Base-by-base conservation (phyloP, 441 rosid species). In the Hura crepitans region DNA sequence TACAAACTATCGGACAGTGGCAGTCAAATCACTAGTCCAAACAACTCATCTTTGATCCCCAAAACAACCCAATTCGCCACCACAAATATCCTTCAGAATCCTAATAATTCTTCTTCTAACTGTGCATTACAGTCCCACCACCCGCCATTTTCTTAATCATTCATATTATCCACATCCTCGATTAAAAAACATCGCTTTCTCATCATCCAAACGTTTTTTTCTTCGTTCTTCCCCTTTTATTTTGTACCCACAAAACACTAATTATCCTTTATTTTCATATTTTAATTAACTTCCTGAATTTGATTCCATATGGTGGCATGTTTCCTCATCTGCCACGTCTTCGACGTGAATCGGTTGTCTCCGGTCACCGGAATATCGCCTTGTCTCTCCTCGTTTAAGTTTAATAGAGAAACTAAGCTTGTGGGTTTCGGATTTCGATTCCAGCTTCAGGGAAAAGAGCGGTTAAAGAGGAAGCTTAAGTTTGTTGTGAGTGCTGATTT, bases 401-500 rank as follows among this genome's bases (percentile, higher is more conserved):
- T 77, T 17, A 62, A 18, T 47, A 43, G 70, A 18, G 80, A 61
- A 15, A 60, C 65, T 75, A 79, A 69, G 66, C 31, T 67, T 0
- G 9, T 61, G 51, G 84, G 81, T 47, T 75, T 63, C 47, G 75
- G 89, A 49, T 70, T 72, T 31, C 77, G 85, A 13, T 77, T 77
- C 56, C 65, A 75, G 59, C 77, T 77, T 46, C 82, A 62, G 39
- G 75, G 83, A 72, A 81, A 75, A 54, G 80, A 70, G 60, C 43
- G 75, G 43, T 45, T 70, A 58, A 81, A 70, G 72, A 84, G 81
- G 72, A 84, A 78, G 54, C 64, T 81, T 42, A 82, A 81, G 77
- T 73, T 86, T 58, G 82, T 77, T 35, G 86, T 81, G 46, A 75
- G 71, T 22, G 97, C 97, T 62, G 90, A 84, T 74, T 74, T 87